Base-by-base conservation (phyloP, 2,329 filamentous ascomycete genomes). In the Trichoderma sp. region DNA sequence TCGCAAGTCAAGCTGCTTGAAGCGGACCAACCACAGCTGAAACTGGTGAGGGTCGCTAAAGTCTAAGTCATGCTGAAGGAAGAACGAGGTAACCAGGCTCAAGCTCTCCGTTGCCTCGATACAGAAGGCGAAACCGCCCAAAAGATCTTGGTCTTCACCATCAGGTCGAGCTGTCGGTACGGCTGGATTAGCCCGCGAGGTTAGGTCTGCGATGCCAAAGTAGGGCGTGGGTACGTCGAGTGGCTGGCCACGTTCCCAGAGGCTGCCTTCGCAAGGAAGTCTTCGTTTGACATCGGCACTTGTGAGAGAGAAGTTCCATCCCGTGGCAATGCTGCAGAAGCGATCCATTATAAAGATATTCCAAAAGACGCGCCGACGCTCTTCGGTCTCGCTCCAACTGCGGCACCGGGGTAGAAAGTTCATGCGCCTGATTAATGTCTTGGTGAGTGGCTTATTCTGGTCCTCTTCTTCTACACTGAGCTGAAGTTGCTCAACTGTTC, bases 1-100 rank as follows among this genome's bases (percentile, higher is more conserved):
- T 1, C 82, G 78, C 0, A 84, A 71, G 72, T 85, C 83, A 7
- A 84, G 75, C 66, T 85, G 82, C 65, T 85, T 84, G 71, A 85
- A 85, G n/a, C 82, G 77, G 70, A 80, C 82, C 6, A 85, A 73
- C 83, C 83, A 68, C 7, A 57, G 7, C 14, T 57, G 53, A 18
- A 28, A 57, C 53, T 51, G 47, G 11, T 51, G 47, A 51, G 47
- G 47, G 11, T 51, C 47, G 4, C 47, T 21, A 24, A 57, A 26
- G 53, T 57, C 53, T 5, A 57, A 8, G 15, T 26, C 53, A 28
- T 57, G 53, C 26, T 57, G 53, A 15, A 57, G 53, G 24, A 57
- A 57, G 26, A 57, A 57, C 28, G 53, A 28, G 8, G 53, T 57
- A 18, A 57, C 53, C 6, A 57, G 6, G 24, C 53, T 57, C 14